Evolutionary conservation across 192 early-diverging fungal species (phyloP), one percentile per base, ranked within the genome.

Genomic region (Podila verticillata): DNA sequence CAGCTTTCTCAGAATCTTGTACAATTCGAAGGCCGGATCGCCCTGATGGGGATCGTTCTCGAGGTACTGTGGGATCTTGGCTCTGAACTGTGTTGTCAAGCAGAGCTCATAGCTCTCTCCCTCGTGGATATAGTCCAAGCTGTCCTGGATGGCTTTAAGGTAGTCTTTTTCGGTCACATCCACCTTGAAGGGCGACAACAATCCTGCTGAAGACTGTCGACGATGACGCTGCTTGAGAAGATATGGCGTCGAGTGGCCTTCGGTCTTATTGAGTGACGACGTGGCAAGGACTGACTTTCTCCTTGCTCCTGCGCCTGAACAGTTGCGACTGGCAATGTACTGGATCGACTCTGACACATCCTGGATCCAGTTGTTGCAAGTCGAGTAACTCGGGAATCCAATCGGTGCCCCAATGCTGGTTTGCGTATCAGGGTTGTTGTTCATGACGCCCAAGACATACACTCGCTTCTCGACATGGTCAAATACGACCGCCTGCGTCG

Each of bases 41-140:
- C 32, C 36, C 7, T 60, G 57, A 30, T 48, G 20, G n/a, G 17
- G 8, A 29, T 34, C 32, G 3, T 39, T 10, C 2, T 63, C 49
- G 32, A 72, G 48, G 4, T 75, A 67, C 29, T 64, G 34, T 6
- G 83, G 83, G 12, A 89, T 28, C 6, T 56, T 44, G 8, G 78
- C 54, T 19, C 86, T 84, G 80, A 96, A 89, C 54, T 94, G 94
- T 2, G 93, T 98, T 0, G 97, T 99, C 59, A 99, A 69, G 74
- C 96, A 97, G 3, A 98, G 81, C 73, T 99, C 97, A 82, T 99
- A 99, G n/a, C 96, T 92, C 73, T 99, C 96, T 47, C 97, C 97
- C 57, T 89, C 87, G 0, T 83, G 51, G 63, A 99, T 99, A 44
- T 87, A 81, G 24, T 82, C 48, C 10, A 91, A 70, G 20, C 89